phyloP scores from a whole-genome alignment of 768 basidiomycete species.

The Panellus pusillus region DNA sequence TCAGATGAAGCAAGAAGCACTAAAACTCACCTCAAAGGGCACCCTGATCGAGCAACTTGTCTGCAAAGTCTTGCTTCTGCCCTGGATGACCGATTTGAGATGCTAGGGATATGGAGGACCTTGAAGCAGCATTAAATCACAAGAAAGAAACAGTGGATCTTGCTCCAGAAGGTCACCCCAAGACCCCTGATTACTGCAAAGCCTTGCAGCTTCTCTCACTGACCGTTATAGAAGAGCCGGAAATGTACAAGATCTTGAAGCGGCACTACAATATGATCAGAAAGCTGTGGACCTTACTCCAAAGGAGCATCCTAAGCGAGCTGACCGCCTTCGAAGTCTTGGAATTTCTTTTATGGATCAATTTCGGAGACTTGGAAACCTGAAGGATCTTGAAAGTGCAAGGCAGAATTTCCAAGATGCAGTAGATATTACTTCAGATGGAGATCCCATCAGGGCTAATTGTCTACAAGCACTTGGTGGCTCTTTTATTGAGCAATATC shows the following conservation, averaged over 20 bases:
- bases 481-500: too few species aligned
- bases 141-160: neutral
- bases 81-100: too few species aligned
- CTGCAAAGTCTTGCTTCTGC: too few species aligned
- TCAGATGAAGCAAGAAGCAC: too few species aligned
- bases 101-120: neutral
- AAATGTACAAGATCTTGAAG: neutral
- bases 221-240: neutral
- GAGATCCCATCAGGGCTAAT: too few species aligned
- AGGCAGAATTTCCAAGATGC: too few species aligned
- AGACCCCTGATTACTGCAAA: neutral
- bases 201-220: neutral
- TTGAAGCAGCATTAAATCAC: neutral
- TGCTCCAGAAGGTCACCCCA: neutral
- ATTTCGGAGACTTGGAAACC: neutral
- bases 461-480: too few species aligned
- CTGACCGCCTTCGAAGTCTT: neutral
- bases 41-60: too few species aligned
- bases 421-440: too few species aligned
- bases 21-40: too few species aligned
- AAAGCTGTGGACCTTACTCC: neutral
- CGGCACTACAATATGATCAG: neutral
- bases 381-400: neutral
- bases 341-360: neutral
- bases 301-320: neutral